A percentile compares a stretch with the other conserved stretches of the same genome.
Conservation (phyloP, 1,139 yeast species). For the Hyphopichia fennica region DNA sequence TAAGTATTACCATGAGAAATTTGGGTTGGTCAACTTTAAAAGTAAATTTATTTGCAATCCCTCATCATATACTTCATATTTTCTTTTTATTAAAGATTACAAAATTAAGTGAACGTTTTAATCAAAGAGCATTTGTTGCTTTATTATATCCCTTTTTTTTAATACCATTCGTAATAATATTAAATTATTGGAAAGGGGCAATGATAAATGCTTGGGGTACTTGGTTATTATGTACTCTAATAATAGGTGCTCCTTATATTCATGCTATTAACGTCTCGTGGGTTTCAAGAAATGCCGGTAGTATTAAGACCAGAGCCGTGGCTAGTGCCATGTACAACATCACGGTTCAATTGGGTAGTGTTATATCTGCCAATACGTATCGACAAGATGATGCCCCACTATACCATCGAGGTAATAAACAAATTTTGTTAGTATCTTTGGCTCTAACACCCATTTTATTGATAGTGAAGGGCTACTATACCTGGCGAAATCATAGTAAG, state of each 20-base stretch:
- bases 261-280: conserved; percentile 61
- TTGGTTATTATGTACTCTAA: conserved; percentile 46
- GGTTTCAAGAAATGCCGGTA: conserved; percentile 61
- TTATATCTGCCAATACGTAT: conserved; percentile 56
- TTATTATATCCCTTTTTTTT: conserved; percentile 38
- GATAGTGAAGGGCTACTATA: conserved; percentile 39
- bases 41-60: conserved; percentile 56
- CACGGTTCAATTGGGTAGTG: conserved; percentile 55
- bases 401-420: conserved; percentile 54
- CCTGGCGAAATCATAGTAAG: conserved; percentile 45
- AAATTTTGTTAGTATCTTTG: conserved; percentile 16
- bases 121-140: conserved; percentile 33
- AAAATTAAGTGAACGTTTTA: conserved; percentile 37
- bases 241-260: conserved; percentile 51
- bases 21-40: conserved; percentile 58
- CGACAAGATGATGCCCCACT: conserved; percentile 56
- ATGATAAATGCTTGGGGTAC: conserved; percentile 52
- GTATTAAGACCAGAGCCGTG: conserved; percentile 59
- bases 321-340: conserved; percentile 65
- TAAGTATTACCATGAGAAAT: conserved; percentile 49
- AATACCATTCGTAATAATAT: conserved; percentile 37
- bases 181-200: conserved; percentile 54
- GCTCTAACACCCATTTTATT: conserved; percentile 19
- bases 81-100: conserved; percentile 39
- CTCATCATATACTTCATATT: conserved; percentile 40